phyloP scores from a whole-genome alignment of 1,139 yeast genomes.

The Diutina siamensis region DNA sequence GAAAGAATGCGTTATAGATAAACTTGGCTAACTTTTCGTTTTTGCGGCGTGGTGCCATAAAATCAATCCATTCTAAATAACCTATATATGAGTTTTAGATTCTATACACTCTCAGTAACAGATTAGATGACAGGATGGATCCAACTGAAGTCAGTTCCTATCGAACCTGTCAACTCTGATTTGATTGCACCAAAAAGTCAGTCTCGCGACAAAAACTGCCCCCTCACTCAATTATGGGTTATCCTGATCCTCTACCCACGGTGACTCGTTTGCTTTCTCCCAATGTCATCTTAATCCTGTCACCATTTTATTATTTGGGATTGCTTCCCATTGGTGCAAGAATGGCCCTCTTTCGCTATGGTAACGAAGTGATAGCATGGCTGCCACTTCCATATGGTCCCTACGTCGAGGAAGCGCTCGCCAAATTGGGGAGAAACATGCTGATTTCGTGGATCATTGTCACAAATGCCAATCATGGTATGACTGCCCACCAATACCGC shows the following conservation, averaged over 20 bases:
- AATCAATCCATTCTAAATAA: too few species aligned
- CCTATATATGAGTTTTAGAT: too few species aligned
- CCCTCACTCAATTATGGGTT: too few species aligned
- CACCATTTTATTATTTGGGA: constrained; percentile 8
- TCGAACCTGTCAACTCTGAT: too few species aligned
- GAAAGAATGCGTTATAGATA: constrained; percentile 57
- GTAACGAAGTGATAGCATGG: constrained; percentile 8
- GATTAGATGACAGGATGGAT: too few species aligned
- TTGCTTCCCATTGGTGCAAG: constrained; percentile 9
- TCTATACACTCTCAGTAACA: too few species aligned
- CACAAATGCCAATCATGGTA: constrained; percentile 44
- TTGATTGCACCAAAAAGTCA: too few species aligned
- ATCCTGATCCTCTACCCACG: constrained; percentile 7
- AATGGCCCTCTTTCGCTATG: constrained; percentile 9
- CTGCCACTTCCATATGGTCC: constrained; percentile 9
- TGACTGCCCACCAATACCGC: constrained; percentile 43
- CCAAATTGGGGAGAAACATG: neutral
- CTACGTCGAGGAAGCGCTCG: constrained; percentile 7
- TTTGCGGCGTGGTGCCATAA: too few species aligned
- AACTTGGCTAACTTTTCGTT: too few species aligned
- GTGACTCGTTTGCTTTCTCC: constrained; percentile 7
- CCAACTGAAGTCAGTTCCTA: too few species aligned
- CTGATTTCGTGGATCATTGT: constrained; percentile 18
- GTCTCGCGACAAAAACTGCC: too few species aligned
- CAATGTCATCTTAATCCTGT: constrained; percentile 8